These are phyloP conservation scores for Colletotrichum australisinense DNA, from an alignment of 2,329 filamentous ascomycete genomes.

Conservation along the genomic window DNA sequence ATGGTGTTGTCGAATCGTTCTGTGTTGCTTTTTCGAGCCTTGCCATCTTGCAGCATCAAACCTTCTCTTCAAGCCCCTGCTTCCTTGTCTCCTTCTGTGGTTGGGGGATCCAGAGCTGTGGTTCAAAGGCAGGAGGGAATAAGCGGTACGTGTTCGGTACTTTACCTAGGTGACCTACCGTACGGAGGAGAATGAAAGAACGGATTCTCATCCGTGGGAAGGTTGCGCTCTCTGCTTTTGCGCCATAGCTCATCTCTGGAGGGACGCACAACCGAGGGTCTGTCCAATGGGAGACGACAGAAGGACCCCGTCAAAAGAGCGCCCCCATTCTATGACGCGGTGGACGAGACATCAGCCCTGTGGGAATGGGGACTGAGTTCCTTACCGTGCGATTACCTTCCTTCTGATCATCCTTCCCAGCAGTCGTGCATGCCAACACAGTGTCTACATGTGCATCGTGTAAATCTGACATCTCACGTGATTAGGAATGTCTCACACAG, in stretches of 20 bases:
- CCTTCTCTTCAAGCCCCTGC: neutral
- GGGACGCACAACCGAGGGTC: slow-evolving; percentile 8
- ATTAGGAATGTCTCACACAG: slow-evolving; percentile 24
- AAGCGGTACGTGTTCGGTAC: neutral
- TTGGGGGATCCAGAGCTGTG: neutral
- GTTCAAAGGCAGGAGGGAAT: neutral
- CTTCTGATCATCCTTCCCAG: fast-evolving
- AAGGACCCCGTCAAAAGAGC: slow-evolving; percentile 23
- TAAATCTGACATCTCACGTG: neutral
- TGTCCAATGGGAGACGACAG: slow-evolving; percentile 9
- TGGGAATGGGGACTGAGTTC: neutral
- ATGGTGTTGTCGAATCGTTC: neutral
- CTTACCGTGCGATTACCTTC: neutral
- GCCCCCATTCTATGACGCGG: slow-evolving; percentile 29
- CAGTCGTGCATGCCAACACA: no score
- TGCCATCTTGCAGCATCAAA: neutral
- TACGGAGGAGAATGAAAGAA: no score
- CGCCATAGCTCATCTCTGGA: slow-evolving; percentile 11
- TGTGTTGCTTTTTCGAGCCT: neutral
- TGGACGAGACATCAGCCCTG: slow-evolving; percentile 2
- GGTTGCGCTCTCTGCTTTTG: neutral
- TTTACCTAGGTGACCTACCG: no score
- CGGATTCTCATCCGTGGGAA: neutral
- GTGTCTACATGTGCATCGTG: neutral
- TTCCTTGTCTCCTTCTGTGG: neutral